Conservation (phyloP, 352 stramenopile genomes). For the Thalassiosira hispida region DNA sequence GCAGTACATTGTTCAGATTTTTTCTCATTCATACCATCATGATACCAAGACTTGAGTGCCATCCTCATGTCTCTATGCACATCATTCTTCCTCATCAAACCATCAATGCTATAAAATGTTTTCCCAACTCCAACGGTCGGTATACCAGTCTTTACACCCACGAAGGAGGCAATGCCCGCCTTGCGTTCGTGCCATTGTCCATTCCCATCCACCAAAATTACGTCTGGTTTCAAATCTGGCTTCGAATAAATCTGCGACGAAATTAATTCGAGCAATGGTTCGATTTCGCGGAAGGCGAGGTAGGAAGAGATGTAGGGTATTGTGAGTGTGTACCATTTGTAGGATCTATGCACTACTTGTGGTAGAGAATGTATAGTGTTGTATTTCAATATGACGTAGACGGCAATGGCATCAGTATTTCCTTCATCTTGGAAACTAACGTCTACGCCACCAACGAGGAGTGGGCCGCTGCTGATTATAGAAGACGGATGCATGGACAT, state of each 20-base stretch:
- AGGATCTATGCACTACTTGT: conserved; percentile 54
- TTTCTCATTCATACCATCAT: not conserved
- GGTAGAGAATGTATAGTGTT: conserved; percentile 9
- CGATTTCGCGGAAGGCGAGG: conserved; percentile 75
- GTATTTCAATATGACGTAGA: conserved; percentile 68
- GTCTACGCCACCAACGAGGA: conserved; percentile 67
- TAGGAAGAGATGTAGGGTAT: conserved; percentile 58
- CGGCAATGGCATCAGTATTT: conserved; percentile 47
- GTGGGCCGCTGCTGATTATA: not conserved
- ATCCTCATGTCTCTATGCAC: not conserved
- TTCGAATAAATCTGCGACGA: conserved; percentile 35
- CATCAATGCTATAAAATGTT: conserved; percentile 89
- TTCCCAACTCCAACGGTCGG: conserved; percentile 90
- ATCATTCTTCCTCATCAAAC: conserved; percentile 79
- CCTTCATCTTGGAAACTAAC: conserved; percentile 51
- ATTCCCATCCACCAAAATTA: conserved; percentile 92
- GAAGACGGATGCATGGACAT: conserved; percentile 7
- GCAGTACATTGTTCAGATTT: not conserved
- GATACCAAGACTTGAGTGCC: conserved; percentile 18
- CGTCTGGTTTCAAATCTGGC: conserved; percentile 81
- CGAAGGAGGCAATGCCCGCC: conserved; percentile 92
- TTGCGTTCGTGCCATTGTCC: conserved; percentile 87
- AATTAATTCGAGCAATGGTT: conserved; percentile 59
- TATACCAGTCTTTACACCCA: conserved; percentile 90
- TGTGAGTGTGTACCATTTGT: conserved; percentile 44